Evolutionary conservation across 805 yeast species (phyloP), one percentile per base, ranked within the genome.

Genomic region (Ogataea populi-albae): DNA sequence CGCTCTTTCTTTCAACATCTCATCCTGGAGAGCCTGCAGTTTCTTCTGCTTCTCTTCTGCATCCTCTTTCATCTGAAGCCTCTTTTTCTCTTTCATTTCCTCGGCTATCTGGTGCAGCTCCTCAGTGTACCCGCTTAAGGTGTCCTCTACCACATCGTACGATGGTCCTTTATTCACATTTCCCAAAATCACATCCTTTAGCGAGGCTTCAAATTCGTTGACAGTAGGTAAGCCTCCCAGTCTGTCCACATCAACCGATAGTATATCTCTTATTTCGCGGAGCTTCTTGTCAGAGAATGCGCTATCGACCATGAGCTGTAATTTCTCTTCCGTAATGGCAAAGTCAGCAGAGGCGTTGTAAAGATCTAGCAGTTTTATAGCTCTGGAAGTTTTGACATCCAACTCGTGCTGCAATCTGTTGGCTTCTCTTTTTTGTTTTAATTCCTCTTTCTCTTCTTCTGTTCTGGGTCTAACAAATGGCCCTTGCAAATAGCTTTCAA

Each of bases 391-490:
- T 46, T 75, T 69, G 4, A 68, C 69, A 33, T 62, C 64, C 40
- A 81, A 68, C 48, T 79, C 79, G 10, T 62, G 55, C 26, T 70
- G 62, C 43, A 73, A 67, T 57, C 93, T 73, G 61, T 88, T 89
- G 49, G 82, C 74, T 31, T 66, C 61, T 47, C 89, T 72, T 58
- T 83, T 85, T 50, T 76, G 71, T 20, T 60, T 49, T 45, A 86
- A 62, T 19, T 73, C 50, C 35, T 69, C 73, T 33, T 62, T 58
- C 61, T 89, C 95, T 51, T 80, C 93, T 17, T 64, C 68, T 0
- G 94, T 82, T 59, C 95, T 73, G 30, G 64, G 74, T 54, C 83
- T 73, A 69, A 89, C 75, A 41, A 87, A 63, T 11, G 91, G 85
- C 3, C 85, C 86, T 16, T 71, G 59, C 41, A 86, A 60, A 45